Evolutionary conservation across 2,329 filamentous ascomycete species (phyloP).

Genomic region (Colletotrichum spinosum): DNA sequence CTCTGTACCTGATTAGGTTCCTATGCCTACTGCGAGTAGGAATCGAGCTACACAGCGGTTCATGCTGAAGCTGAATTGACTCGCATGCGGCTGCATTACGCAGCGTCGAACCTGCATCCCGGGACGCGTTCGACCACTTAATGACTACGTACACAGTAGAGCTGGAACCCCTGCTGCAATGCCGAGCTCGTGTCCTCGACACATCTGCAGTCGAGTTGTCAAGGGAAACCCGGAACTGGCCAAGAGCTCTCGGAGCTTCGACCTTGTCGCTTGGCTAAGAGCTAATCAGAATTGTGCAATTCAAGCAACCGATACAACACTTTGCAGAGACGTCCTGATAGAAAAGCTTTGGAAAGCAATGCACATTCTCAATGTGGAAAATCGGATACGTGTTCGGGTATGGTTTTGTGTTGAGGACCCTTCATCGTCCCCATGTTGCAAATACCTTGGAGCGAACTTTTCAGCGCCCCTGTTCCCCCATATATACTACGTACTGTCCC

Average conservation of each 20-base stretch:
- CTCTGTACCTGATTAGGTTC: too few relatives aligned
- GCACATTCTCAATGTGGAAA: too few relatives aligned
- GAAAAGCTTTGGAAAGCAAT: too few relatives aligned
- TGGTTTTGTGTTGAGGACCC: conserved; percentile 15
- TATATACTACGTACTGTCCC: not conserved
- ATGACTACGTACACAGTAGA: conserved; percentile 3
- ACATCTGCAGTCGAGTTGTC: conserved; percentile 16
- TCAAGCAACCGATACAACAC: not conserved
- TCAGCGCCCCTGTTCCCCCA: conserved; percentile 22
- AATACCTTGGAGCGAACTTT: conserved; percentile 18
- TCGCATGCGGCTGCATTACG: conserved; percentile 21
- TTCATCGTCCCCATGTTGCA: conserved; percentile 10
- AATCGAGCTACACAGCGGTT: not conserved
- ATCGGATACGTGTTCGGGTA: not conserved
- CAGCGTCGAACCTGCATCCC: conserved; percentile 35
- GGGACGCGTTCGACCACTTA: conserved; percentile 3
- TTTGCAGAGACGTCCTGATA: too few relatives aligned
- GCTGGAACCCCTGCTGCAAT: conserved; percentile 32
- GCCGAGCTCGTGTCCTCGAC: not conserved
- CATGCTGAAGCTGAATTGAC: conserved; percentile 2
- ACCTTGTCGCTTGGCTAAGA: too few relatives aligned
- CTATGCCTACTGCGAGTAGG: too few relatives aligned
- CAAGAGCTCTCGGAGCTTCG: too few relatives aligned
- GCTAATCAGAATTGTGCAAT: too few relatives aligned
- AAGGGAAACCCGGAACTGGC: conserved; percentile 23